Evolutionary conservation across 2,329 filamentous ascomycete genomes (phyloP), one percentile per base, ranked within the genome.

Genomic region (Geosmithia morbida): DNA sequence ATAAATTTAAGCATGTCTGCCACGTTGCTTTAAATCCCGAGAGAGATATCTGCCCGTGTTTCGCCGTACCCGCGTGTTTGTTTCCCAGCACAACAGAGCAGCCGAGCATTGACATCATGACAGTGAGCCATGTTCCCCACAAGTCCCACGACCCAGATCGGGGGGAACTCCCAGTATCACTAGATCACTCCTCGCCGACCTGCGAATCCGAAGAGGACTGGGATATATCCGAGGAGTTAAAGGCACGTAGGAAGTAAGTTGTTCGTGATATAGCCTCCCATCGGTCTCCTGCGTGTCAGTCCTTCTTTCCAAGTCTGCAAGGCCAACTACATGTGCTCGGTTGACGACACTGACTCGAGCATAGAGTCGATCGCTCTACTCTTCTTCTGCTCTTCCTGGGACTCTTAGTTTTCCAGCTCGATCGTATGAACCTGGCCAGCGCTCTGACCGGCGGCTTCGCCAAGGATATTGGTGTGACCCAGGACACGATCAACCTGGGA

Each of bases 401-500:
- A n/a, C 49, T 57, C 17, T 52, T 51, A 14, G 50, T 50, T 17
- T 50, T 57, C n/a, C 55, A 62, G 41, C 51, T 61, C n/a, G 59
- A 61, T 48, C 52, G 58, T 17, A 55, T 54, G 33, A 61, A 62
- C 51, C 59, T 71, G 64, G 51, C 61, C 46, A 68, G 66, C 40
- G 68, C 68, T 10, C 54, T 71, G 41, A 70, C 68, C n/a, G 53
- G 52, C 1, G 69, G 68, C 51, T 67, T 74, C 49, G 64, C 69
- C 17, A 51, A 61, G 33, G 69, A 73, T 51, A 60, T 73, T n/a
- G 56, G 60, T 14, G 65, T 73, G 51, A 66, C 61, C 5, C 68
- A 68, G 7, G 64, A 71, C 49, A 63, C 72, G 50, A 64, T 71
- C 55, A 72, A 72, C 41, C 56, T 70, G 33, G 69, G 69, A 7